These are phyloP conservation scores for Fusarium odoratissimum DNA, from an alignment of 2,329 filamentous ascomycete genomes.

Conservation along the genomic window DNA sequence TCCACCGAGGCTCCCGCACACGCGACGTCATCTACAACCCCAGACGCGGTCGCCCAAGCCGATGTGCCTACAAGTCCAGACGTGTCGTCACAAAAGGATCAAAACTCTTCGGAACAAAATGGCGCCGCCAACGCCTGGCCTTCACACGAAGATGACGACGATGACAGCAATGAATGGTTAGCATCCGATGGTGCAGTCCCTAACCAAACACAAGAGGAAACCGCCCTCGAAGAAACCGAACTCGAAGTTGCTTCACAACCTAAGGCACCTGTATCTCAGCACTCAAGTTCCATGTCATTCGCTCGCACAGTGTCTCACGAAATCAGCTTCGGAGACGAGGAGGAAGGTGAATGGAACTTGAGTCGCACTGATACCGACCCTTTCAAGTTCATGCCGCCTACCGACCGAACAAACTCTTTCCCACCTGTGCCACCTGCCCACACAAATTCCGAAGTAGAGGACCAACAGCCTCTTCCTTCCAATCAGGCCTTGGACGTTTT, in stretches of 20 bases:
- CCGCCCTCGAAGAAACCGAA: slow-evolving; percentile 23
- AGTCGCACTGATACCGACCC: slow-evolving; percentile 65
- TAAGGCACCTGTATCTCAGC: slow-evolving; percentile 58
- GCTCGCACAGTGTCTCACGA: slow-evolving; percentile 73
- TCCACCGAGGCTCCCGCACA: slow-evolving; percentile 31
- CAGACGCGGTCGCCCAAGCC: slow-evolving; percentile 20
- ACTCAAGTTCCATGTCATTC: slow-evolving; percentile 72
- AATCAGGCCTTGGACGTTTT: slow-evolving; percentile 67
- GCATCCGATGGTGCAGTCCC: slow-evolving; percentile 35
- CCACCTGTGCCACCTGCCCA: slow-evolving; percentile 63
- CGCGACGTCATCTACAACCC: slow-evolving; percentile 39
- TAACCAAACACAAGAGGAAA: slow-evolving; percentile 19
- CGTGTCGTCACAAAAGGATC: slow-evolving; percentile 24
- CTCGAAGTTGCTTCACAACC: slow-evolving; percentile 27
- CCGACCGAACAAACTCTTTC: slow-evolving; percentile 72
- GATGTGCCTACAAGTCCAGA: slow-evolving; percentile 15
- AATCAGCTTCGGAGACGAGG: slow-evolving; percentile 69
- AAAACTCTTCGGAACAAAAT: slow-evolving; percentile 2
- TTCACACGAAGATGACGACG: slow-evolving; percentile 43
- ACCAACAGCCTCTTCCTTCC: slow-evolving; percentile 57
- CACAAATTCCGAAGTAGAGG: slow-evolving; percentile 41
- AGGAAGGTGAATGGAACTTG: slow-evolving; percentile 68
- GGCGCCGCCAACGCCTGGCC: slow-evolving; percentile 32
- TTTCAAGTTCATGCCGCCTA: slow-evolving; percentile 69
- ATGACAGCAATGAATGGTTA: slow-evolving; percentile 42